Base-by-base conservation (phyloP, 495 filamentous ascomycete genomes). In the Hypoxylon crocopeplum region DNA sequence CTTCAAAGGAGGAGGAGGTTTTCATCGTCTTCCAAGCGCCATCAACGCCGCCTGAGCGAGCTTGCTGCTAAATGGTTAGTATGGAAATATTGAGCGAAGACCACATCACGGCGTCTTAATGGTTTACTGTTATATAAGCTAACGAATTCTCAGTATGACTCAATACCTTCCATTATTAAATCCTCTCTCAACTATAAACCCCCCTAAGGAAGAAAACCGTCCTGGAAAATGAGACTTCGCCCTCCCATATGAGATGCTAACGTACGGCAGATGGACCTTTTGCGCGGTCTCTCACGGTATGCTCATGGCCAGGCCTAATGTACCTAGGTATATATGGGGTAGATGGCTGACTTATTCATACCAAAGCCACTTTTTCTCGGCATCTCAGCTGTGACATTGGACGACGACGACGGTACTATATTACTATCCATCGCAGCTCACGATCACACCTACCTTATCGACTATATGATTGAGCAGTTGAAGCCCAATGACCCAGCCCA, bases 391-490 rank as follows among this genome's bases (percentile, higher is more conserved):
- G 76, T 77, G 13, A 76, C 79, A 16, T 27, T 5, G n/a, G 15
- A 19, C 13, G 71, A 78, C 2, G 75, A 83, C 24, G 61, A 81
- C 25, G 70, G 78, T 29, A 75, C 77, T 0, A 76, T 84, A 1
- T 77, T 80, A 0, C 75, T 90, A 13, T 85, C 86, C 3, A 71
- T 93, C 40, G 87, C 87, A 4, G 82, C 89, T 51, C 89, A 92
- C 61, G 90, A 95, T 70, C 80, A 84, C 4, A 87, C 87, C 0
- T 96, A 96, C 65, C 80, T 89, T 16, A 77, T 91, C 29, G 91
- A 94, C 67, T 93, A 89, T 55, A 80, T 82, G 20, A 80, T 92
- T 41, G 79, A 83, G 53, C 72, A 78, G 1, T 72, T 88, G 15
- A 66, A 72, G 10, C 56, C 79, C 19, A 64, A 72, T 39, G 71